Percentiles rank a stretch among this genome's conserved stretches.
phyloP scores from a whole-genome alignment of 2,329 filamentous ascomycete species.

The Boeremia exigua region DNA sequence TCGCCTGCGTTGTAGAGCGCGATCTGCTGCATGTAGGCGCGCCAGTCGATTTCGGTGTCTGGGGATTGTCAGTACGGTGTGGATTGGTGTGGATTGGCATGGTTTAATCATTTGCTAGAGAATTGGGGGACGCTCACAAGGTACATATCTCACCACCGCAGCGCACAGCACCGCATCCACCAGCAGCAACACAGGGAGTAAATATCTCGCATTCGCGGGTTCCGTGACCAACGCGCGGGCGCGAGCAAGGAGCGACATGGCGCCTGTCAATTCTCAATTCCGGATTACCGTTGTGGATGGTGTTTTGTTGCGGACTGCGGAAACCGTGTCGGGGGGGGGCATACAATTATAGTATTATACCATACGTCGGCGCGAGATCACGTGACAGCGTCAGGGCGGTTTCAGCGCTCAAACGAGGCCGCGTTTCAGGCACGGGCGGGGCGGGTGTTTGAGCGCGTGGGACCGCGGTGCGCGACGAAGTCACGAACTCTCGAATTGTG shows the following conservation, averaged over 20 bases:
- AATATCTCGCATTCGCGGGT: conserved; percentile 65
- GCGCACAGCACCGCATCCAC: conserved; percentile 75
- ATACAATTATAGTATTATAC: too few relatives aligned
- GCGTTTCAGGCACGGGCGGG: conserved; percentile 35
- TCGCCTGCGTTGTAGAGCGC: conserved; percentile 80
- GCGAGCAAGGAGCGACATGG: conserved; percentile 45
- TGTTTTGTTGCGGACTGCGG: too few relatives aligned
- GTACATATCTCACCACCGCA: conserved; percentile 78
- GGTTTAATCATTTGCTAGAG: conserved; percentile 26
- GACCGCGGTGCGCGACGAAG: too few relatives aligned
- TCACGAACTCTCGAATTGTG: too few relatives aligned
- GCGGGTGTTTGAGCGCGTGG: conserved; percentile 30
- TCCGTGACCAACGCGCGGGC: conserved; percentile 55
- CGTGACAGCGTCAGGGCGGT: too few relatives aligned
- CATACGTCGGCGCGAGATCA: conserved; percentile 21
- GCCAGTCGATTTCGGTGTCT: conserved; percentile 99
- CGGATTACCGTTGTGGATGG: too few relatives aligned
- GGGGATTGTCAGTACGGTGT: conserved; percentile 5
- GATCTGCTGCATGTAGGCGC: conserved; percentile 95
- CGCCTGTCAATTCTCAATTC: too few relatives aligned
- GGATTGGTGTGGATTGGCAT: not conserved
- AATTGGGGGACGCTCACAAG: conserved; percentile 66
- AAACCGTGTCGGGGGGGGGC: too few relatives aligned
- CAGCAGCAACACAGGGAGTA: conserved; percentile 70
- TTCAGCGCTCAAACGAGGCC: conserved; percentile 35